Evolutionary conservation across 2,329 filamentous ascomycete species (phyloP), one percentile per base, ranked within the genome.

Genomic region (Alternaria postmessia): DNA sequence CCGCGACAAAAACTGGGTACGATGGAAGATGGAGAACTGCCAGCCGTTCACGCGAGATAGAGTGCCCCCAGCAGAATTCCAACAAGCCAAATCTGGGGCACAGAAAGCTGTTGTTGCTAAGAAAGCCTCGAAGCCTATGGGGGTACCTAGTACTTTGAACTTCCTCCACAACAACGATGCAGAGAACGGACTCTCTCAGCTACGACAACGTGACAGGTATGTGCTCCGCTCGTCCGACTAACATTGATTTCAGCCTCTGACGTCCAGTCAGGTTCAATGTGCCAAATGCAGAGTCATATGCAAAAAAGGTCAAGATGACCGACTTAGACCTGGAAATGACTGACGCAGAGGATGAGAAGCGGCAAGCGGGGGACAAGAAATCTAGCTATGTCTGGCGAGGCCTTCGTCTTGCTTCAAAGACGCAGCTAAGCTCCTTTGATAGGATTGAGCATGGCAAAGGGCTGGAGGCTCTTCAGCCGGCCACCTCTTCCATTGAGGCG

Each of bases 1-100:
- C 24, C 87, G 95, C 64, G 95, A 99, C 79, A 98, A 97, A 82
- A 97, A 98, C 75, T 99, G 96, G 96, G 93, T 96, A 44, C 90
- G 93, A 64, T 99, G 95, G 95, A 99, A 99, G 81, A 90, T 94
- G 61, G 93, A 97, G 76, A 92, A 90, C 67, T 99, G 95, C 76
- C 92, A 93, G 24, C 87, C 90, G 6, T 98, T 99, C 72, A 89
- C 94, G 73, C 87, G 88, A 61, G 87, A 91, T 22, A 83, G 92
- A 11, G 85, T 98, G 30, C 85, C 89, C 3, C 85, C 89, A 1
- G 80, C 87, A 28, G 86, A 90, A 47, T 94, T 93, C 75, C 79
- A 89, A 39, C 85, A 88, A 54, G 90, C 93, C 24, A 91, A 90
- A 75, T 82, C 85, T 30, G 83, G 86, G 46, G 89, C 89, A 4